Evolutionary conservation across 2,329 filamentous ascomycete genomes (phyloP), one percentile per base, ranked within the genome.

Genomic region (Cercospora janseana): DNA sequence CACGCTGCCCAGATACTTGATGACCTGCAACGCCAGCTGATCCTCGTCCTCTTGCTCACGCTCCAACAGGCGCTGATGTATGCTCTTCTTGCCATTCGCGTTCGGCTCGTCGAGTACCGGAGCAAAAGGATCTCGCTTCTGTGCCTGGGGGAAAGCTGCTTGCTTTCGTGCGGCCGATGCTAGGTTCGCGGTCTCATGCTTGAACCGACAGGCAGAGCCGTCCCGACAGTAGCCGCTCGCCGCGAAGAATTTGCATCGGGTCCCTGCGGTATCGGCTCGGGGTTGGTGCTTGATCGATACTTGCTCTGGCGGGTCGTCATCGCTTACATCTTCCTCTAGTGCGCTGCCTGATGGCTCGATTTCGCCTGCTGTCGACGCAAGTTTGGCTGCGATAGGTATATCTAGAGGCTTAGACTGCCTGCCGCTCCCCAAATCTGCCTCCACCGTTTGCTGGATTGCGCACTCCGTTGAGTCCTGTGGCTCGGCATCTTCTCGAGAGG

Each of bases 1-100:
- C 26, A 67, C 57, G 29, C 66, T 65, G 2, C 74, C 74, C 6
- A 77, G 62, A 56, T 70, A 69, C 59, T 74, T 75, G 58, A 77
- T 75, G 3, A 72, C 72, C 45, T 70, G 65, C 37, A 76, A 58
- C 12, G 71, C 70, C 47, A 73, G 45, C 38, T 64, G 60, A 54
- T 75, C 70, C 37, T 71, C 67, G 48, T 70, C 68, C 16, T 69
- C 65, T 45, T 69, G 59, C 57, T 78, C 73, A 47, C 75, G 73
- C 53, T 76, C 73, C 8, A 75, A 62, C 35, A 71, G 52, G 35
- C 61, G 55, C 43, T 66, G 56, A 43, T 59, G 60, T 12, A 67
- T 63, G 13, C 18, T 53, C 24, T 46, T 45, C 41, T 50, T 56
- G 31, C 46, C 46, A 9, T 44, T 43, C 9, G 37, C 46, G 4